Evolutionary conservation across 352 stramenopile genomes (phyloP).

Genomic region (Chloridella minuta): DNA sequence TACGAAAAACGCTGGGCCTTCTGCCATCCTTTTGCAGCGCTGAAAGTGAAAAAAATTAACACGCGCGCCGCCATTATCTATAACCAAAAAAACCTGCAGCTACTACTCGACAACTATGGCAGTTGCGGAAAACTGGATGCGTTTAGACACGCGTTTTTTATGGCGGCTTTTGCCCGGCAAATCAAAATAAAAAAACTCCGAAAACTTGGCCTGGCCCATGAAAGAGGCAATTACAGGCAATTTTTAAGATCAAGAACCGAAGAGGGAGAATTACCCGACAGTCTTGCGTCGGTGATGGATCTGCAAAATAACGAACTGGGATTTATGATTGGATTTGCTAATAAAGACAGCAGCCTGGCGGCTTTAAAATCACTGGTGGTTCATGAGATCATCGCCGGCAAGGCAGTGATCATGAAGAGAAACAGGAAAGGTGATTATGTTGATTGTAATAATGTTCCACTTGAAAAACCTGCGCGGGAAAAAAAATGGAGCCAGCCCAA

Average conservation of each 20-base stretch:
- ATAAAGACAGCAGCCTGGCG: not conserved
- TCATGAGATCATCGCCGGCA: not conserved
- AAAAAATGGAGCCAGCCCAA: not conserved
- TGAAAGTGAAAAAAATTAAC: not conserved
- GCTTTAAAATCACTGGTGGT: not conserved
- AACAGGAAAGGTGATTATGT: not conserved
- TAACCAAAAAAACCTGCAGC: too few species aligned
- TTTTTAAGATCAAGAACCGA: not conserved
- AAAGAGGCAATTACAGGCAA: not conserved
- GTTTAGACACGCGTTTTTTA: not conserved
- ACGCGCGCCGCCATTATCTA: not conserved
- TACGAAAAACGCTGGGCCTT: not conserved
- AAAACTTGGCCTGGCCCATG: not conserved
- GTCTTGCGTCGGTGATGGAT: not conserved
- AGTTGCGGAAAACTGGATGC: not conserved
- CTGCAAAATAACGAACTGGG: not conserved
- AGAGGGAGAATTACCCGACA: not conserved
- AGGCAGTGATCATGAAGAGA: not conserved
- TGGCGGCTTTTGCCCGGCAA: not conserved
- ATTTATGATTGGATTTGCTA: not conserved
- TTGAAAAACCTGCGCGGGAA: not conserved
- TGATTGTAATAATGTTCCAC: too few species aligned
- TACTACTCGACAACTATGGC: not conserved
- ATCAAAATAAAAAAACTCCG: not conserved
- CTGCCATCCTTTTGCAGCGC: not conserved